A percentile compares a stretch with the other conserved stretches of the same genome.
Evolutionary conservation across 2,329 filamentous ascomycete species (phyloP).

Genomic region (Diaporthe nobilis): DNA sequence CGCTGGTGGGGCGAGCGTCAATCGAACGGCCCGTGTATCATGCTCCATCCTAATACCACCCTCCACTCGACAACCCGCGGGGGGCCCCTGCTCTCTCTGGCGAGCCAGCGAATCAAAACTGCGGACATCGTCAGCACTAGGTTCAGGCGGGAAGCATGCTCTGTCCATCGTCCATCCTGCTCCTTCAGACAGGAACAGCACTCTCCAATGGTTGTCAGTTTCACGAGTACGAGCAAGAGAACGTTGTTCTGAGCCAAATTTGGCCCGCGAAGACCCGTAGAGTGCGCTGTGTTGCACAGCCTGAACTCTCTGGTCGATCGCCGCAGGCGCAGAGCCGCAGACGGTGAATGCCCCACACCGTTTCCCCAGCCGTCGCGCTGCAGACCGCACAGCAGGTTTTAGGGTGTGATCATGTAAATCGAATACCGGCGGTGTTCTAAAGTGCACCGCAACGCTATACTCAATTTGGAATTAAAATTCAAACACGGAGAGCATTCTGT

Average conservation of each 20-base stretch:
- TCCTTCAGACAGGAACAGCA: not conserved
- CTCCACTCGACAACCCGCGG: not conserved
- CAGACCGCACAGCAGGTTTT: not conserved
- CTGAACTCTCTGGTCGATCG: not conserved
- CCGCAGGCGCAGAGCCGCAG: not conserved
- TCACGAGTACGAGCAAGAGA: not conserved
- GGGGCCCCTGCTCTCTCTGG: not conserved
- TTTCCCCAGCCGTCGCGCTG: not conserved
- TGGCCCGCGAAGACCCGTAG: not conserved
- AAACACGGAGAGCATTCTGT: too few relatives aligned
- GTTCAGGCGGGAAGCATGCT: constrained; percentile 1
- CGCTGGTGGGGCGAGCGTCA: not conserved
- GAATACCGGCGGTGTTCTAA: too few relatives aligned
- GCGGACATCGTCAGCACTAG: not conserved
- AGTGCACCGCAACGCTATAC: too few relatives aligned
- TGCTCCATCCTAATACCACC: not conserved
- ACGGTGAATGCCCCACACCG: not conserved
- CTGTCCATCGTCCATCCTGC: not conserved
- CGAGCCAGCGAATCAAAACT: not conserved
- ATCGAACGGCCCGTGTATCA: not conserved
- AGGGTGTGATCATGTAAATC: too few relatives aligned
- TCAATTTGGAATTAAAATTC: too few relatives aligned
- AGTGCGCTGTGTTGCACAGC: not conserved
- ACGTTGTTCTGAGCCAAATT: too few relatives aligned
- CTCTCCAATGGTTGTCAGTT: too few relatives aligned